phyloP scores from a whole-genome alignment of 495 filamentous ascomycete species.

The Cudoniella acicularis region DNA sequence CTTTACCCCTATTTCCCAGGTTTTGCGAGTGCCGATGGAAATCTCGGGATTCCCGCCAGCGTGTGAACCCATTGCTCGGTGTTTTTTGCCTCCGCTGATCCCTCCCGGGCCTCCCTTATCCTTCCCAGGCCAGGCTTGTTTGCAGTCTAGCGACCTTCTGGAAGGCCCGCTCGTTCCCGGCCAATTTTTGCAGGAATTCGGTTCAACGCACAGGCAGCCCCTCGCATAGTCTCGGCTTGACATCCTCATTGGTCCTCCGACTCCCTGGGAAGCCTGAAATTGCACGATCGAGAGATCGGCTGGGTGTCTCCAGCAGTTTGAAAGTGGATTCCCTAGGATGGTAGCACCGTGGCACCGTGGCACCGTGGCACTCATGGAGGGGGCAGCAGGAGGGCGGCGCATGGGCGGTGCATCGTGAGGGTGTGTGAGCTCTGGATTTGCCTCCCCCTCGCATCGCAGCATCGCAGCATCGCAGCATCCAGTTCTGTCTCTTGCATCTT shows the following conservation, averaged over 20 bases:
- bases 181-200: not conserved
- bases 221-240: not conserved
- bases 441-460: too few relatives aligned
- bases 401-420: not conserved
- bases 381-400: not conserved
- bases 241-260: not conserved
- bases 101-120: not conserved
- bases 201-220: not conserved
- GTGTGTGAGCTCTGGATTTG: not conserved
- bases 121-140: not conserved
- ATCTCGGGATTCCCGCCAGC: not conserved
- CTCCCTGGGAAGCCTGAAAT: not conserved
- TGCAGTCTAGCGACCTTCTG: not conserved
- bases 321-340: not conserved
- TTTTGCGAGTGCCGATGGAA: not conserved
- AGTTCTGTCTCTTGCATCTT: not conserved
- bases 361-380: too few relatives aligned
- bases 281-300: not conserved
- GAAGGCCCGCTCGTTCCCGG: not conserved
- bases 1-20: not conserved
- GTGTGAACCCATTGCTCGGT: not conserved
- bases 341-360: too few relatives aligned
- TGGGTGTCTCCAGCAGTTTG: not conserved
- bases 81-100: too few relatives aligned
- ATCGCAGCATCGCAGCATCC: too few relatives aligned